Percentiles rank a stretch among this genome's conserved stretches.
Evolutionary conservation across 176 grass and related monocot species (phyloP).

Genomic region (Carex littledalei): DNA sequence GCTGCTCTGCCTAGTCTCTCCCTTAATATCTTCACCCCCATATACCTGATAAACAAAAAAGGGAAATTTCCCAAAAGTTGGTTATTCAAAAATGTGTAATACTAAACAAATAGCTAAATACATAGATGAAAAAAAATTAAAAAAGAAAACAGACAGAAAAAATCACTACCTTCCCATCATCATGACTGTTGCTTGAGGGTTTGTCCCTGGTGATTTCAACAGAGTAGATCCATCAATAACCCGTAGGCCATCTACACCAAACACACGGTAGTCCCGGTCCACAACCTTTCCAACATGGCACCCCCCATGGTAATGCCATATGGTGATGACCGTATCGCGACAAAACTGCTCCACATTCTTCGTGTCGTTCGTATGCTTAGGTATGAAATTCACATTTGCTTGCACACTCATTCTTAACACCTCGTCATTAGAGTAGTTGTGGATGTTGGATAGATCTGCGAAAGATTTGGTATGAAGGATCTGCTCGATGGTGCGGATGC

Average conservation of each 20-base stretch:
- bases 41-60: slow-evolving; percentile 31
- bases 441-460: slow-evolving; percentile 10
- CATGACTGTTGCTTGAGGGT: slow-evolving; percentile 50
- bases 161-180: slow-evolving; percentile 44
- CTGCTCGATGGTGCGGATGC: slow-evolving; percentile 32
- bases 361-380: slow-evolving; percentile 40
- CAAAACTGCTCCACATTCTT: slow-evolving; percentile 47
- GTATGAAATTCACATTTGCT: slow-evolving; percentile 44
- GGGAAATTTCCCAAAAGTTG: background rate
- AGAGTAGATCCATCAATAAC: slow-evolving; percentile 41
- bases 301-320: slow-evolving; percentile 51
- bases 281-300: slow-evolving; percentile 47
- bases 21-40: slow-evolving; percentile 54
- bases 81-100: background rate
- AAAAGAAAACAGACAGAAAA: slow-evolving; percentile 16
- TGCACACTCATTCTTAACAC: slow-evolving; percentile 38
- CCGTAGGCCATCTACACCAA: slow-evolving; percentile 28
- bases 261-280: slow-evolving; percentile 24
- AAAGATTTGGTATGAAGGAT: slow-evolving; percentile 38
- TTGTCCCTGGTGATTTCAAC: slow-evolving; percentile 34
- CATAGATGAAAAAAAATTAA: background rate
- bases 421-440: slow-evolving; percentile 16
- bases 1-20: slow-evolving; percentile 28
- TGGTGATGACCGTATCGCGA: slow-evolving; percentile 36
- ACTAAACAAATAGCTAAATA: background rate